Base-by-base conservation (phyloP, 441 rosid species). In the Gossypium davidsonii region DNA sequence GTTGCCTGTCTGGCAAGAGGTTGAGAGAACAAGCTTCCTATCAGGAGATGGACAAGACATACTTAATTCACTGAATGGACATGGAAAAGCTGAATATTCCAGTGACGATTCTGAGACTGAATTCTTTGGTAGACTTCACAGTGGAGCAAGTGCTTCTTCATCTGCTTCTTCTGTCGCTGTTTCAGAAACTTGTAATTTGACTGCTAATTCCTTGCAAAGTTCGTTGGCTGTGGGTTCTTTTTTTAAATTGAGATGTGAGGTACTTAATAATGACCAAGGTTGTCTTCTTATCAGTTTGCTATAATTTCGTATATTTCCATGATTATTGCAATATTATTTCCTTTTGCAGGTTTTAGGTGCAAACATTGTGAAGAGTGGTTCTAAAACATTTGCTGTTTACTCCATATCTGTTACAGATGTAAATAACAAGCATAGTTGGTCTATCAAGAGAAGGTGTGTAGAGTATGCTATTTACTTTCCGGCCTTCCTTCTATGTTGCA, bases 241-340 rank as follows among this genome's bases (percentile, higher is more conserved):
- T 83, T 85, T 79, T 76, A 91, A 84, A 87, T 84, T 96, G 90
- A 91, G 90, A 85, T 96, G 98, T 71, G 98, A 96, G 98, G 99
- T 96, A 88, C 71, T 79, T 70, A 63, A 56, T 82, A 23, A 72
- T 55, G 61, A 37, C 66, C 74, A 17, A 69, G 73, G 23, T 58
- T 67, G 20, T 51, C 63, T 66, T 65, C 66, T 58, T 68, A 14
- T 59, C 63, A 26, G 65, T 78, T 21, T 77, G 44, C 74, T 77
- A 56, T 26, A 49, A 68, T 73, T 52, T 72, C 20, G 0, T 78
- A 39, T 25, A 31, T 18, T 70, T 70, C 73, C 66, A 56, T 28
- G 49, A 71, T 73, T 53, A 63, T 76, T 79, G 73, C 71, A 72
- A 73, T 17, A 77, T 59, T 70, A 70, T 79, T 79, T 79, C 56